A percentile compares a stretch with the other conserved stretches of the same genome.
These are phyloP conservation scores for Triticum urartu DNA, from an alignment of 176 grass and related monocot genomes.

Conservation along the genomic window DNA sequence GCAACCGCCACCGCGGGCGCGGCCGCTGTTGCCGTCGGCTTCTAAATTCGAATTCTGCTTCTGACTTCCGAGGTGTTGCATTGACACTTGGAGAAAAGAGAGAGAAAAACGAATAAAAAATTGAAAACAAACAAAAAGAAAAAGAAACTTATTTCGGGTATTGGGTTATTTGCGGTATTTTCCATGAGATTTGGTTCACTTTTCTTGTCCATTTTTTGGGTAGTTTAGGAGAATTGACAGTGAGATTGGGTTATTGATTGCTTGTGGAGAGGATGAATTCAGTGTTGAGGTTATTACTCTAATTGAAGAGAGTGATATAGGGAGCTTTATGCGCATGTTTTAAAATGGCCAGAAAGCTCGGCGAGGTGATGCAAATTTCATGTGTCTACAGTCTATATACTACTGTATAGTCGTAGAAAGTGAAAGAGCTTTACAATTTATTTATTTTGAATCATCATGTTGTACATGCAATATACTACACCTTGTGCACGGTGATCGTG, in stretches of 20 bases:
- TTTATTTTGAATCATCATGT: not conserved
- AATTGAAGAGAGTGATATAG: conserved; percentile 2
- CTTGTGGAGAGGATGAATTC: conserved; percentile 23
- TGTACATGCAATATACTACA: conserved; percentile 9
- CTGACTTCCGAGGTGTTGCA: not conserved
- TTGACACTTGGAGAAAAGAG: not conserved
- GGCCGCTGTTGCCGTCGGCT: conserved; percentile 26
- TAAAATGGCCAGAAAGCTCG: conserved; percentile 47
- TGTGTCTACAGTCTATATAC: conserved; percentile 19
- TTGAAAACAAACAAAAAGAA: not conserved
- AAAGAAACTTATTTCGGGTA: not conserved
- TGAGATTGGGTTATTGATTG: conserved; percentile 22
- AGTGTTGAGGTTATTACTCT: not conserved
- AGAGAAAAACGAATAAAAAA: not conserved
- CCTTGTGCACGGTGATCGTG: conserved; percentile 7
- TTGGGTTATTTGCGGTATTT: not conserved
- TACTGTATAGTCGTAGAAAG: not conserved
- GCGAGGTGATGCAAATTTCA: conserved; percentile 24
- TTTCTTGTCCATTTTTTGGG: not conserved
- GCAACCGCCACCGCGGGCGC: conserved; percentile 1
- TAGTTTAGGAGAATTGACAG: conserved; percentile 30
- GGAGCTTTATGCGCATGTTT: conserved; percentile 45
- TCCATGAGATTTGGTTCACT: not conserved
- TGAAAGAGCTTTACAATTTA: conserved; percentile 16
- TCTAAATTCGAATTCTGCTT: conserved; percentile 20